Evolutionary conservation across 2,329 filamentous ascomycete genomes (phyloP).

Genomic region (Alternaria tenuissima): DNA sequence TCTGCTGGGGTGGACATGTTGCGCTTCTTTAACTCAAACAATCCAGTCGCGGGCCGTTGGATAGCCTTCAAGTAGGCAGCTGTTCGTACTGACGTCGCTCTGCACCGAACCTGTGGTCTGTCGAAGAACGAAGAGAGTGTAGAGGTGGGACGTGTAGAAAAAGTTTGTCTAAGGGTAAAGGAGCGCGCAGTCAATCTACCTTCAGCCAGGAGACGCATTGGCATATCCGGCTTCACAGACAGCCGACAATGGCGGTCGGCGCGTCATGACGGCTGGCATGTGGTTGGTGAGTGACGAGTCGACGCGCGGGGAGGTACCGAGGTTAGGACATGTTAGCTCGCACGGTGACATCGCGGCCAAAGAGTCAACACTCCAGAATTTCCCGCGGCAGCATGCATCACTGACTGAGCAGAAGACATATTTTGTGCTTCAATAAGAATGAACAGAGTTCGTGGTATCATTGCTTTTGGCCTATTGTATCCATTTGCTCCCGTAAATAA

Average conservation of each 20-base stretch:
- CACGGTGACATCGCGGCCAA: constrained; percentile 1
- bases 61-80: background rate
- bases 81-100: background rate
- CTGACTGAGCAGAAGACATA: background rate
- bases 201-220: constrained; percentile 20
- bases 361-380: background rate
- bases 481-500: constrained; percentile 24
- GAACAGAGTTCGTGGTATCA: constrained; percentile 45
- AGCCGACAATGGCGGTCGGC: constrained; percentile 17
- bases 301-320: constrained; percentile 46
- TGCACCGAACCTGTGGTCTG: background rate
- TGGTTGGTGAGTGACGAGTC: constrained; percentile 22
- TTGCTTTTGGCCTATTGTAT: constrained; percentile 45
- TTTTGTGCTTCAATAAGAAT: background rate
- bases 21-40: constrained; percentile 14
- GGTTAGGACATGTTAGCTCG: constrained; percentile 28
- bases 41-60: background rate
- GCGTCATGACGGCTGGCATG: constrained; percentile 32
- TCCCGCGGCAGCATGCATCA: constrained; percentile 12
- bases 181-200: background rate
- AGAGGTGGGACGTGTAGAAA: background rate
- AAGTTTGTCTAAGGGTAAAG: background rate
- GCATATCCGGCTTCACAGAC: constrained; percentile 37
- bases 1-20: constrained; percentile 47
- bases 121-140: background rate